Conservation (phyloP, 2,329 filamentous ascomycete genomes). For the Penicillium sp. region DNA sequence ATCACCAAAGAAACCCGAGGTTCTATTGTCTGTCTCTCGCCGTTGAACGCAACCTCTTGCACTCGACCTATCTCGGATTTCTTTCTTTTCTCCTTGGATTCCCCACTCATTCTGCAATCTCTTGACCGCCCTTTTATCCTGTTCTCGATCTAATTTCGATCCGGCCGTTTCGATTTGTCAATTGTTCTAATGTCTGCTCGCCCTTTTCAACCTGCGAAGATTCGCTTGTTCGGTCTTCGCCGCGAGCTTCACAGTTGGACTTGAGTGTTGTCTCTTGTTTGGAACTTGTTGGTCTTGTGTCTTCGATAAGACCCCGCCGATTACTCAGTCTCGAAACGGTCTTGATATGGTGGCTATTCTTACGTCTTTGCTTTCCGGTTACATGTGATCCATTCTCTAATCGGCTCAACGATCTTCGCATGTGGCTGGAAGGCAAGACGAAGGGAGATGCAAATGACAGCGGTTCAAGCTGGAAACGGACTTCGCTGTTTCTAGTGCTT, state of each 20-base stretch:
- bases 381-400: constrained; percentile 15
- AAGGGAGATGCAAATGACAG: constrained; percentile 32
- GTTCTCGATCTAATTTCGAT: constrained; percentile 34
- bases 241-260: constrained; percentile 11
- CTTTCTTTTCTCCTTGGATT: constrained; percentile 31
- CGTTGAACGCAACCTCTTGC: constrained; percentile 25
- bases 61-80: constrained; percentile 29
- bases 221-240: constrained; percentile 4
- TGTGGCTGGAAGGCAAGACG: constrained; percentile 23
- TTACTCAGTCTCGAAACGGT: constrained; percentile 29
- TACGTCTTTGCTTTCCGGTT: constrained; percentile 26
- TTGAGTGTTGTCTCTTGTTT: constrained; percentile 10
- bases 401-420: constrained; percentile 13
- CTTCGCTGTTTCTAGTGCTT: constrained; percentile 15
- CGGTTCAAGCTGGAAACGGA: constrained; percentile 21
- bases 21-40: constrained; percentile 24
- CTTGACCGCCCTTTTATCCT: constrained; percentile 31
- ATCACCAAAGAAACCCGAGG: constrained; percentile 29
- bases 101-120: constrained; percentile 34
- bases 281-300: constrained; percentile 16
- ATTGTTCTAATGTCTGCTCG: constrained; percentile 21
- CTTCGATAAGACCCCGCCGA: constrained; percentile 16
- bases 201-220: constrained; percentile 7
- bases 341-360: constrained; percentile 32
- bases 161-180: constrained; percentile 29